Conservation (phyloP, 2,329 filamentous ascomycete genomes). For the Diaporthe citrichinensis region DNA sequence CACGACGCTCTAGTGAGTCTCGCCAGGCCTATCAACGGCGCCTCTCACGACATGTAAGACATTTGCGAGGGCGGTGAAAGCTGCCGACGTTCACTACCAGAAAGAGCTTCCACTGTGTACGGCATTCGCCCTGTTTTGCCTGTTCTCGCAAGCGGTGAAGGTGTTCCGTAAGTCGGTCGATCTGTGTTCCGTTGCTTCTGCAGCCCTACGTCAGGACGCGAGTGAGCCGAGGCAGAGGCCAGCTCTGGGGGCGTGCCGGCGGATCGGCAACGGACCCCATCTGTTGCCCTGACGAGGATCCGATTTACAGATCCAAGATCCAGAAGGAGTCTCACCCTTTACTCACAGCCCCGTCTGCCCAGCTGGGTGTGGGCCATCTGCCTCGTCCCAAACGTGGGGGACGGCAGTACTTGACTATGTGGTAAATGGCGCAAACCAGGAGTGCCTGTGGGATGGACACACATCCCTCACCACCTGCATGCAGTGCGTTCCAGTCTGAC, state of each 20-base stretch:
- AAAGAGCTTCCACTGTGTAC: background rate
- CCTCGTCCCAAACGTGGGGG: slow-evolving; percentile 16
- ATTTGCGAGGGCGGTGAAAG: slow-evolving; percentile 19
- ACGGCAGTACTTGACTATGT: background rate
- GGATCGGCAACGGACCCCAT: slow-evolving; percentile 18
- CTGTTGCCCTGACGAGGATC: slow-evolving; percentile 21
- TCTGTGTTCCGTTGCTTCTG: slow-evolving; percentile 25
- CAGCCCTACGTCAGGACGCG: slow-evolving; percentile 30
- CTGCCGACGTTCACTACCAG: background rate
- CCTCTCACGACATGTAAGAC: slow-evolving; percentile 13
- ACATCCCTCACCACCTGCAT: slow-evolving; percentile 2
- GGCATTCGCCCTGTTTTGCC: slow-evolving; percentile 3
- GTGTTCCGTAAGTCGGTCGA: slow-evolving; percentile 15
- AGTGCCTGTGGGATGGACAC: slow-evolving; percentile 27
- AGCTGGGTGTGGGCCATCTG: slow-evolving; percentile 13
- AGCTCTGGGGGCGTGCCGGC: slow-evolving; percentile 4
- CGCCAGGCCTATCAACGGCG: slow-evolving; percentile 20
- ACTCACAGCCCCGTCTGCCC: slow-evolving; percentile 7
- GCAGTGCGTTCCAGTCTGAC: slow-evolving; percentile 24
- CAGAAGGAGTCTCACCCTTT: slow-evolving; percentile 4
- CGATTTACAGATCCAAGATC: slow-evolving; percentile 12
- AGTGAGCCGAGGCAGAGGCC: slow-evolving; percentile 22
- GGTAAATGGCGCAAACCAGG: slow-evolving; percentile 32
- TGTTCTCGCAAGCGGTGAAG: slow-evolving; percentile 12
- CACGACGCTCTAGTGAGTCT: slow-evolving; percentile 14